Evolutionary conservation across 306 rosid species (phyloP).

Genomic region (Luffa aegyptiaca): DNA sequence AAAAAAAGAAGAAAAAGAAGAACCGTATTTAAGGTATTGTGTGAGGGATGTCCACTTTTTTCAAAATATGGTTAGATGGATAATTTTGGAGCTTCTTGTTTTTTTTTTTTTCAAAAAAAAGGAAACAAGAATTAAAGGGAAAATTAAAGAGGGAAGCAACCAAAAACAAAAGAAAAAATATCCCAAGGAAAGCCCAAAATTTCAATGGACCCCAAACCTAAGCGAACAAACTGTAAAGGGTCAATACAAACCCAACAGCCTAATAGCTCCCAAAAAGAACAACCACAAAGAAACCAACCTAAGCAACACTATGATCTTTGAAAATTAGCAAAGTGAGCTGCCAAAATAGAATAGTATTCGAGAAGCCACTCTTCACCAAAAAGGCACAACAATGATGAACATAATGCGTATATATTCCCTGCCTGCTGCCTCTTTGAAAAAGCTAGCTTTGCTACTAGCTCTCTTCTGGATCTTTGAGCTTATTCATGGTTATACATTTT

Average conservation of each 20-base stretch:
- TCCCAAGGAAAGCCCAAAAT: background rate
- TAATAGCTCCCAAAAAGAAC: background rate
- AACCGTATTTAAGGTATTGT: background rate
- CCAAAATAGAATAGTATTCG: background rate
- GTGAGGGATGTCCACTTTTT: background rate
- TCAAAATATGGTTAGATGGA: background rate
- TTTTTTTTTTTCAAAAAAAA: background rate
- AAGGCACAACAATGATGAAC: background rate
- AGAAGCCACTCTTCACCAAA: background rate
- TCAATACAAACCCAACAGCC: background rate
- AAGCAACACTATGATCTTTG: background rate
- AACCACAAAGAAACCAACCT: too few species aligned
- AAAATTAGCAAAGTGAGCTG: background rate
- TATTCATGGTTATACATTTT: conserved; percentile 1
- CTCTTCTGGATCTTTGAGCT: background rate
- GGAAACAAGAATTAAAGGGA: background rate
- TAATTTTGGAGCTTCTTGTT: background rate
- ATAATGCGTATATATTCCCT: background rate
- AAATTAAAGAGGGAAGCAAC: background rate
- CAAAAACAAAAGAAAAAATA: too few species aligned
- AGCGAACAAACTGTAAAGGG: background rate
- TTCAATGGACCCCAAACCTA: background rate
- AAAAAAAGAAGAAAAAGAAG: background rate
- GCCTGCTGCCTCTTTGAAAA: background rate
- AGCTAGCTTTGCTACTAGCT: background rate